These are phyloP conservation scores for Tricholoma furcatifolium DNA, from an alignment of 768 basidiomycete genomes.

Conservation along the genomic window DNA sequence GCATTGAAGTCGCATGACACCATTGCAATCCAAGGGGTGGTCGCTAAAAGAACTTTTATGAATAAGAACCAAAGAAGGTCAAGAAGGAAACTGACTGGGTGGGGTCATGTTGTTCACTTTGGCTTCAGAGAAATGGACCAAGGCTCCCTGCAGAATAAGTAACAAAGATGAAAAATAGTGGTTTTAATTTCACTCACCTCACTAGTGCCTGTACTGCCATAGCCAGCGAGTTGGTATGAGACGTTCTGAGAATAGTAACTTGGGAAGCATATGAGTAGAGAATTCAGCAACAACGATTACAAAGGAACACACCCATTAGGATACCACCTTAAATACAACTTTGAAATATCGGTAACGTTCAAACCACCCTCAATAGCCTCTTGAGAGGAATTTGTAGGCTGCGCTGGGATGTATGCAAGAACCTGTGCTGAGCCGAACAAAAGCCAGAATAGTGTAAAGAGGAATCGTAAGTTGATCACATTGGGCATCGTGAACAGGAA, in stretches of 20 bases:
- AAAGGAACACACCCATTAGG: constrained; percentile 41
- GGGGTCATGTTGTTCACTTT: constrained; percentile 45
- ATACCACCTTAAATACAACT: constrained; percentile 62
- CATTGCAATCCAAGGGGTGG: constrained; percentile 90
- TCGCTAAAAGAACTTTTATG: constrained; percentile 36
- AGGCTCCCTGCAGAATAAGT: constrained; percentile 56
- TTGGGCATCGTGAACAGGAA: constrained; percentile 2
- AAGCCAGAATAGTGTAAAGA: background rate
- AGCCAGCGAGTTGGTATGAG: constrained; percentile 58
- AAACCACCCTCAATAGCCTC: constrained; percentile 38
- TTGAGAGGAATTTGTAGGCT: constrained; percentile 63
- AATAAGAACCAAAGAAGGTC: background rate
- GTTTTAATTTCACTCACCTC: constrained; percentile 37
- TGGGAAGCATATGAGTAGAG: background rate
- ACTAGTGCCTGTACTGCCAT: constrained; percentile 47
- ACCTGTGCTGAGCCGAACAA: constrained; percentile 18
- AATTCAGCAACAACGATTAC: background rate
- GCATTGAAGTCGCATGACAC: constrained; percentile 81
- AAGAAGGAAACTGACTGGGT: constrained; percentile 35
- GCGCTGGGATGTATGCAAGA: constrained; percentile 67
- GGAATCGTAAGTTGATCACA: background rate
- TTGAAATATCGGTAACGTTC: constrained; percentile 57
- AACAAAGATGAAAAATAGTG: background rate
- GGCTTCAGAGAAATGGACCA: constrained; percentile 82
- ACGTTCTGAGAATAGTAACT: constrained; percentile 56